Percentiles rank a stretch among this genome's conserved stretches.
These are phyloP conservation scores for Mortierella alpina DNA, from an alignment of 192 early-diverging fungal species.

Conservation along the genomic window DNA sequence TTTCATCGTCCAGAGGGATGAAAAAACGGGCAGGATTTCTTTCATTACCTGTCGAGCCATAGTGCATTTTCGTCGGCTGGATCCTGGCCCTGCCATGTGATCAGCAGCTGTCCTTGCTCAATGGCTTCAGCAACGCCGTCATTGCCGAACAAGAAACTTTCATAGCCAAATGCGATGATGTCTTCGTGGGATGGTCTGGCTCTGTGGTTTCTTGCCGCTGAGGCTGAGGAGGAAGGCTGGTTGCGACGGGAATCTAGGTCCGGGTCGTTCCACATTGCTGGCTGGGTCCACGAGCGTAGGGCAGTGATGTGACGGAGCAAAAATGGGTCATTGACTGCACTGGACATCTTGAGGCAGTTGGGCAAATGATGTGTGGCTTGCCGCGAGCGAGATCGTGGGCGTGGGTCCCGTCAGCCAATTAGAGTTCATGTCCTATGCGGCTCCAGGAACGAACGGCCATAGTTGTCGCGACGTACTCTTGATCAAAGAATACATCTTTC, in stretches of 20 bases:
- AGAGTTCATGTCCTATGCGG: too few species aligned
- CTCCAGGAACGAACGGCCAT: too few species aligned
- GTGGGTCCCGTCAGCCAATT: too few species aligned
- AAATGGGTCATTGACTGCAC: not conserved
- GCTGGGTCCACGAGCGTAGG: too few species aligned
- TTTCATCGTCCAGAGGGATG: too few species aligned
- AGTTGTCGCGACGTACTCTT: too few species aligned
- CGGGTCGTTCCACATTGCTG: conserved; percentile 47
- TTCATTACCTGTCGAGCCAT: conserved; percentile 52
- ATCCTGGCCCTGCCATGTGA: conserved; percentile 52
- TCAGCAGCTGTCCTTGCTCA: conserved; percentile 44
- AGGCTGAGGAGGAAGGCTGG: not conserved
- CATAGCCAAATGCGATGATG: conserved; percentile 45
- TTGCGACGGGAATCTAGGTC: conserved; percentile 24
- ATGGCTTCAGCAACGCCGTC: conserved; percentile 35
- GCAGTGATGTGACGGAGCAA: too few species aligned
- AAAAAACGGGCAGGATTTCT: not conserved
- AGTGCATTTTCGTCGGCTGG: conserved; percentile 26
- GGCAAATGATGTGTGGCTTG: too few species aligned
- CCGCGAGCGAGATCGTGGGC: too few species aligned
- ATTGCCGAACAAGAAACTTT: conserved; percentile 24
- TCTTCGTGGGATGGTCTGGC: conserved; percentile 18
- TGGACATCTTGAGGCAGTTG: not conserved
- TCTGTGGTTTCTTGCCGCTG: not conserved
- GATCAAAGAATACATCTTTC: too few species aligned